These are phyloP conservation scores for Alternaria gansuensis DNA, from an alignment of 2,329 filamentous ascomycete genomes.

Conservation along the genomic window DNA sequence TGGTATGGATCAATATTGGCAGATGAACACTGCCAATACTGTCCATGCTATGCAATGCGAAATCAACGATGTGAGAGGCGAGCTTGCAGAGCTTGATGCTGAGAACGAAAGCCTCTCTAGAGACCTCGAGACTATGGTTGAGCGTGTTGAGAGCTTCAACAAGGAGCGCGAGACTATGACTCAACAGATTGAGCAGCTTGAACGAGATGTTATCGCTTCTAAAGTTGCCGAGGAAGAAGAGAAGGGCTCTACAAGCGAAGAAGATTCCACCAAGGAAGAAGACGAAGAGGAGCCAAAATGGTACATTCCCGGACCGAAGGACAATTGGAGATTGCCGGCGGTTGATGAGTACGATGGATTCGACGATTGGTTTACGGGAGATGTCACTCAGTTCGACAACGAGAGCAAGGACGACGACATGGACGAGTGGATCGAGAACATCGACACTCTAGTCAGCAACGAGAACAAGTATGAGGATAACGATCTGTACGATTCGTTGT, in stretches of 20 bases:
- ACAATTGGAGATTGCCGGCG: neutral
- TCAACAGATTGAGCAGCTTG: neutral
- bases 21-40: neutral
- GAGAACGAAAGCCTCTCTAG: neutral
- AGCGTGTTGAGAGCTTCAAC: neutral
- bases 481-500: neutral
- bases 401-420: neutral
- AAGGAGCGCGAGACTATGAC: neutral
- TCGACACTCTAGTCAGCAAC: neutral
- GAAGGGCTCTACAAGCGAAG: neutral
- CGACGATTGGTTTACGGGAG: neutral
- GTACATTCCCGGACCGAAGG: neutral
- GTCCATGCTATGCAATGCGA: conserved; percentile 7
- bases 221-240: neutral
- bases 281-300: neutral
- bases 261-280: neutral
- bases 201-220: neutral
- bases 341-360: too few species aligned
- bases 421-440: neutral
- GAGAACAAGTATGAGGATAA: neutral
- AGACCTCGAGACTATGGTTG: neutral
- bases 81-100: neutral
- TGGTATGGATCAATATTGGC: neutral
- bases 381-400: neutral
- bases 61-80: neutral